Percentiles rank a stretch among this genome's conserved stretches.
Conservation (phyloP, 2,329 filamentous ascomycete genomes). For the Madurella mycetomatis region DNA sequence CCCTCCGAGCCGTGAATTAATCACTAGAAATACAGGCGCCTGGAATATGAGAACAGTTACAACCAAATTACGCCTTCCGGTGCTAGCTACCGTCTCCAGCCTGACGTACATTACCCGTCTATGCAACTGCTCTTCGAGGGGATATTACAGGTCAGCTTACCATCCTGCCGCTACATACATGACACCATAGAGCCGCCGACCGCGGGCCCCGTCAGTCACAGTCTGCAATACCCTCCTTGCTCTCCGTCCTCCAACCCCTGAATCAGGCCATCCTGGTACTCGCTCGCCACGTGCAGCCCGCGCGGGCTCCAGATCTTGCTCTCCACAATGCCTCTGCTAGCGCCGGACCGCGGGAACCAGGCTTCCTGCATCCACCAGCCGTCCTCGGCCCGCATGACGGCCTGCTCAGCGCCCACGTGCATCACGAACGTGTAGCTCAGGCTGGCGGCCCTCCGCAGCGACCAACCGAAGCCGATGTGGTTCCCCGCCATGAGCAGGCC, state of each 20-base stretch:
- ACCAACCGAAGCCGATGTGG: constrained; percentile 43
- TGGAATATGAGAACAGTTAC: too few species aligned
- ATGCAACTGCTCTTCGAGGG: too few species aligned
- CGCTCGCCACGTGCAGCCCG: constrained; percentile 50
- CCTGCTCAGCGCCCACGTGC: constrained; percentile 45
- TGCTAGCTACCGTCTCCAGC: too few species aligned
- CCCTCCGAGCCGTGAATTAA: too few species aligned
- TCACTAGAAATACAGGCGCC: too few species aligned
- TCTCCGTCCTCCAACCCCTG: constrained; percentile 14
- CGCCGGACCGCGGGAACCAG: constrained; percentile 43
- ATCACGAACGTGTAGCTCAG: constrained; percentile 50
- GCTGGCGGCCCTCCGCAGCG: constrained; percentile 40
- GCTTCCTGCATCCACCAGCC: constrained; percentile 54
- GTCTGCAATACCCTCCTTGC: not conserved
- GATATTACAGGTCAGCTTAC: too few species aligned
- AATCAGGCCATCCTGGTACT: constrained; percentile 47
- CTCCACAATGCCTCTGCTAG: constrained; percentile 45
- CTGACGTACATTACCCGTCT: too few species aligned
- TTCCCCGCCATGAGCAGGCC: constrained; percentile 49
- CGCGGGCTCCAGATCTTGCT: constrained; percentile 51
- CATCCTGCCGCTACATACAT: too few species aligned
- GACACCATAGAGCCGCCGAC: too few species aligned
- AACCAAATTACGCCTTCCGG: too few species aligned
- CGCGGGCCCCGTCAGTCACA: too few species aligned
- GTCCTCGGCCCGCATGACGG: constrained; percentile 39